phyloP scores from a whole-genome alignment of 139 green algal species.

The Diplosphaera chodatii region DNA sequence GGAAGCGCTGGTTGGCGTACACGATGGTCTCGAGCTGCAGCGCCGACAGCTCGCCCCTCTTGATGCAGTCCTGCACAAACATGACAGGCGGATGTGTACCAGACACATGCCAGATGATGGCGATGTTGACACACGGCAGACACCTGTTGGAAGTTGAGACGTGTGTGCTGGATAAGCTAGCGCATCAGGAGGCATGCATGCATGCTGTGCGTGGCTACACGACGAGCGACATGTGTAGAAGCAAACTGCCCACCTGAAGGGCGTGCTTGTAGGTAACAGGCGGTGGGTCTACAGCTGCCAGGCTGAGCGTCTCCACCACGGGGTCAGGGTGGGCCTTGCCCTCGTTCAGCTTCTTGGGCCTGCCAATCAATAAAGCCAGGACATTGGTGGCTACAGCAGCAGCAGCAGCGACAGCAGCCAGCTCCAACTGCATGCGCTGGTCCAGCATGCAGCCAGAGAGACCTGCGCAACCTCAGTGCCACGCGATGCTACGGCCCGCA shows the following conservation, averaged over 20 bases:
- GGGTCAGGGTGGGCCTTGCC: conserved; percentile 51
- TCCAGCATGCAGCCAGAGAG: too few species aligned
- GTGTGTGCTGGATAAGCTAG: too few species aligned
- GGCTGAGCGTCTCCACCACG: conserved; percentile 64
- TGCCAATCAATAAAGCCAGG: neutral
- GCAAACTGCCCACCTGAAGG: conserved; percentile 22
- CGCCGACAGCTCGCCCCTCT: conserved; percentile 34
- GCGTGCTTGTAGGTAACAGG: conserved; percentile 44
- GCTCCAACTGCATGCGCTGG: too few species aligned
- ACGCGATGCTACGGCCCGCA: neutral
- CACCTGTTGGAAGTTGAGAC: too few species aligned
- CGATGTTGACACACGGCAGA: too few species aligned
- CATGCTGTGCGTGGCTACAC: too few species aligned
- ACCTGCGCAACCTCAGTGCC: too few species aligned
- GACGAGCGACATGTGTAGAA: neutral
- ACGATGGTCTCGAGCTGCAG: conserved; percentile 73
- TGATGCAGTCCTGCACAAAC: conserved; percentile 14
- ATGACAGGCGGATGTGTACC: too few species aligned
- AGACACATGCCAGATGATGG: too few species aligned
- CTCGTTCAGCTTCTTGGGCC: conserved; percentile 35
- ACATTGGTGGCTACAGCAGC: neutral
- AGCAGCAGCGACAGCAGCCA: neutral
- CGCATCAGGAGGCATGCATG: too few species aligned
- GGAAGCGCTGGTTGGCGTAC: conserved; percentile 69
- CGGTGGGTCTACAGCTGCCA: conserved; percentile 42